Percentiles rank a stretch among this genome's conserved stretches.
Evolutionary conservation across 208 protist genomes (phyloP).

Genomic region (Naegleria gruberi): DNA sequence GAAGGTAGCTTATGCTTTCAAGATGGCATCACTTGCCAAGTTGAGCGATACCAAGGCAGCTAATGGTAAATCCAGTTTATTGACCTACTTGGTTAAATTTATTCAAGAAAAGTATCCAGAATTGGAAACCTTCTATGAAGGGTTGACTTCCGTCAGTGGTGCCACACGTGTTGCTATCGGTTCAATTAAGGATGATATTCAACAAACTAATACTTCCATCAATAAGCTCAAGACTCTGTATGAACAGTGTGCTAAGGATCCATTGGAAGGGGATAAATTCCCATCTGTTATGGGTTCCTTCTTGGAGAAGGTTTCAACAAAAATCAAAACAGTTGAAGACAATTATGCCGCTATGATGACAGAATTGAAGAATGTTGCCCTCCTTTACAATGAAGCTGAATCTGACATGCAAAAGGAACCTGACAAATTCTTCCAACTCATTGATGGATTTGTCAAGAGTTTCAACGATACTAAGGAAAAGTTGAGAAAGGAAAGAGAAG

Average conservation of each 20-base stretch:
- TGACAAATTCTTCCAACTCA: neutral
- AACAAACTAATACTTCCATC: neutral
- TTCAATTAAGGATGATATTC: neutral
- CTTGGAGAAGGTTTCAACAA: neutral
- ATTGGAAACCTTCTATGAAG: neutral
- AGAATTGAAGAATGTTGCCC: neutral
- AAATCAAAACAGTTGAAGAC: neutral
- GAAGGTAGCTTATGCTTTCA: slow-evolving; percentile 13
- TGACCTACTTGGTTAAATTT: neutral
- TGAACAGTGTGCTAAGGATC: neutral
- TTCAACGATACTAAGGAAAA: neutral
- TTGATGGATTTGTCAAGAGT: neutral
- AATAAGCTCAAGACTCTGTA: neutral
- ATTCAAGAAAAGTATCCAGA: slow-evolving; percentile 1
- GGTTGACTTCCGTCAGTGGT: neutral
- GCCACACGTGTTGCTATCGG: neutral
- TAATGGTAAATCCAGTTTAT: neutral
- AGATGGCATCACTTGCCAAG: slow-evolving; percentile 5
- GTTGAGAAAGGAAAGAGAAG: neutral
- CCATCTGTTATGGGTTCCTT: neutral
- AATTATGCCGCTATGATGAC: neutral
- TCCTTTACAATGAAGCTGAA: neutral
- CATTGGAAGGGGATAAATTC: neutral
- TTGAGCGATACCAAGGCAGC: slow-evolving; percentile 10
- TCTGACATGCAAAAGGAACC: neutral